A percentile compares a stretch with the other conserved stretches of the same genome.
Conservation (phyloP, 768 basidiomycete genomes). For the Coprinopsis marcescibilis region DNA sequence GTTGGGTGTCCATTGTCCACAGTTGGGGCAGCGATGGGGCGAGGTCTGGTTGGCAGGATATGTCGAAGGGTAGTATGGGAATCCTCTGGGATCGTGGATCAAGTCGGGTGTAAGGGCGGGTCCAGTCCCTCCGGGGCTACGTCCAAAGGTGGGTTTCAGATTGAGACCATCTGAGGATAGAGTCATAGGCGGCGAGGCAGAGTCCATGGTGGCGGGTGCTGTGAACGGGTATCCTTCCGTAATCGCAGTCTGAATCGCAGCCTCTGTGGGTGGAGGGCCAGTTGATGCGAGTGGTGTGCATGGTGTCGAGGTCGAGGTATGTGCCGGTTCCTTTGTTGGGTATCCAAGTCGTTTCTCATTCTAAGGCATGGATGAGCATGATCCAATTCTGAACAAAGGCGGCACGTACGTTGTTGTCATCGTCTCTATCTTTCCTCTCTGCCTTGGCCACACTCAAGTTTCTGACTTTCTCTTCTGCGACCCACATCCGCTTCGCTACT, state of each 20-base stretch:
- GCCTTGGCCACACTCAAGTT: neutral
- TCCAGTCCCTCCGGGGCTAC: slow-evolving; percentile 13
- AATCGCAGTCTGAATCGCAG: neutral
- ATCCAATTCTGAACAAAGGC: slow-evolving; percentile 5
- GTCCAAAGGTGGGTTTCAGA: slow-evolving; percentile 21
- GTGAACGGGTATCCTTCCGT: neutral
- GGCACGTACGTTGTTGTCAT: slow-evolving; percentile 4
- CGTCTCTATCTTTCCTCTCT: neutral
- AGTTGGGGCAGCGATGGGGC: slow-evolving; percentile 33
- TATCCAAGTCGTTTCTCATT: slow-evolving; percentile 2
- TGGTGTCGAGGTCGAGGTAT: slow-evolving; percentile 3
- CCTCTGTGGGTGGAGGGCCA: neutral
- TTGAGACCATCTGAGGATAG: slow-evolving; percentile 41
- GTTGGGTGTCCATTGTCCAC: slow-evolving; percentile 19
- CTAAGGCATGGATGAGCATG: slow-evolving; percentile 3
- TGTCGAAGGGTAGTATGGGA: neutral
- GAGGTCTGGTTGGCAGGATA: neutral
- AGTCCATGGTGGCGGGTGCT: neutral
- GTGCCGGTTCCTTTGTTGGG: neutral
- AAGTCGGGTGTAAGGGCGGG: neutral
- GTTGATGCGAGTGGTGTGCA: slow-evolving; percentile 7
- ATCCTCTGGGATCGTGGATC: neutral
- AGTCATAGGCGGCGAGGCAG: slow-evolving; percentile 19
- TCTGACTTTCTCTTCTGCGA: slow-evolving; percentile 38
- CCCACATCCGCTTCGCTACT: slow-evolving; percentile 49